A percentile compares a stretch with the other conserved stretches of the same genome.
phyloP scores from a whole-genome alignment of 768 basidiomycete genomes.

The Russula olivacea region DNA sequence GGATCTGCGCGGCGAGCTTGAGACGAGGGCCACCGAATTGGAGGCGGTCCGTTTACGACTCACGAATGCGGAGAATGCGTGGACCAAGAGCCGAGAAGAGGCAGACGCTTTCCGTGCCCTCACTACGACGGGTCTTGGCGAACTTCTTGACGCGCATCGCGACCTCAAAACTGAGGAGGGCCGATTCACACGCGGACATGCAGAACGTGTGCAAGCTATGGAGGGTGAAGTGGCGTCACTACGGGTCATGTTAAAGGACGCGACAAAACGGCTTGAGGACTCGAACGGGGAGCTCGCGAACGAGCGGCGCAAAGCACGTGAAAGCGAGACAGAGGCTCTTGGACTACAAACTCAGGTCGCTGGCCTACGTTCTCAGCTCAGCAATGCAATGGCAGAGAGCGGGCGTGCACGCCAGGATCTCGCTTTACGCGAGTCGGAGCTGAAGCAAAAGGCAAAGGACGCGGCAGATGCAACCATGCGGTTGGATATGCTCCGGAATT shows the following conservation, averaged over 20 bases:
- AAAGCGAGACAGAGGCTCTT: conserved; percentile 59
- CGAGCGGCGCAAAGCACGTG: conserved; percentile 59
- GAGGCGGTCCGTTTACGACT: conserved; percentile 62
- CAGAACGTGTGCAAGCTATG: conserved; percentile 76
- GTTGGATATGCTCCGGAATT: conserved; percentile 71
- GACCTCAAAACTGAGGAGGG: conserved; percentile 83
- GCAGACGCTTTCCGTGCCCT: conserved; percentile 84
- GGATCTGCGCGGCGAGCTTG: conserved; percentile 77
- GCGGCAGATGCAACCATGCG: conserved; percentile 67
- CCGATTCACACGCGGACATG: conserved; percentile 63
- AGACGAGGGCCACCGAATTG: conserved; percentile 64
- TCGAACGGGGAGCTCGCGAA: conserved; percentile 56
- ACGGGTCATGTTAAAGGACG: conserved; percentile 74
- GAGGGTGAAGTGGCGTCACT: conserved; percentile 72
- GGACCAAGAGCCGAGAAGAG: conserved; percentile 89
- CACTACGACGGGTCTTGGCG: conserved; percentile 80
- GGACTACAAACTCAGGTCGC: conserved; percentile 66
- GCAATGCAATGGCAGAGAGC: conserved; percentile 58
- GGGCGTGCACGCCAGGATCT: conserved; percentile 68
- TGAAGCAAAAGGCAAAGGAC: conserved; percentile 59
- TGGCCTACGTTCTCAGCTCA: conserved; percentile 67
- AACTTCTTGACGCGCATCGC: conserved; percentile 82
- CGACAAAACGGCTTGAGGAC: conserved; percentile 64
- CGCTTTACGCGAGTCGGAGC: conserved; percentile 54
- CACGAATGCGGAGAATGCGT: conserved; percentile 80